Conservation (phyloP, 805 yeast species). For the Saccharomycopsis sp. region DNA sequence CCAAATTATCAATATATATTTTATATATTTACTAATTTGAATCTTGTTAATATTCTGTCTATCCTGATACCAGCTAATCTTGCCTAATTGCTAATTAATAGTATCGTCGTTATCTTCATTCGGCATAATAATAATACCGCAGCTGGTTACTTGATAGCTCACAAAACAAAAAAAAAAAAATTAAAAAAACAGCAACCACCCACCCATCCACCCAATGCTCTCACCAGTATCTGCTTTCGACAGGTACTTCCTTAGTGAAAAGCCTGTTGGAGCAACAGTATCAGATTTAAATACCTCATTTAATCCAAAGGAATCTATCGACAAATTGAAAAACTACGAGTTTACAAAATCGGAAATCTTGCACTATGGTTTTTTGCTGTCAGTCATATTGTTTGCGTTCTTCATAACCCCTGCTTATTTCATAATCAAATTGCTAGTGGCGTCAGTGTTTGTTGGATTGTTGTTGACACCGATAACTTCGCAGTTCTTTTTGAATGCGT, state of each 20-base stretch:
- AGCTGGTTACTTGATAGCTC: too few species aligned
- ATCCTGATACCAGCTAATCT: too few species aligned
- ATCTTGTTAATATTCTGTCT: too few species aligned
- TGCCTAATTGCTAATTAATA: too few species aligned
- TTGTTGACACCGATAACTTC: constrained; percentile 68
- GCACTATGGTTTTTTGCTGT: constrained; percentile 43
- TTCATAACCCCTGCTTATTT: constrained; percentile 50
- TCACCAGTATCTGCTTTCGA: constrained; percentile 28
- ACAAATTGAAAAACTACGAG: constrained; percentile 35
- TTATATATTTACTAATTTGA: too few species aligned
- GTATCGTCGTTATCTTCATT: too few species aligned
- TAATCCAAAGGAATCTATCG: constrained; percentile 36
- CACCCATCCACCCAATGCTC: neutral
- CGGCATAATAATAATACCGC: too few species aligned
- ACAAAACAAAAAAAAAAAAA: too few species aligned
- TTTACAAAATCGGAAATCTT: constrained; percentile 43
- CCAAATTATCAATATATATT: too few species aligned
- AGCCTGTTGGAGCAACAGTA: constrained; percentile 38
- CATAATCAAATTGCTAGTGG: constrained; percentile 29
- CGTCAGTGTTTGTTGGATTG: constrained; percentile 35
- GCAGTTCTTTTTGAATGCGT: constrained; percentile 76
- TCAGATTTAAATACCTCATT: constrained; percentile 46
- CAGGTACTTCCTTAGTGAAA: constrained; percentile 48
- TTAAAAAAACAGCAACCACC: too few species aligned
- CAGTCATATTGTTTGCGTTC: constrained; percentile 52